Conservation (phyloP, 768 basidiomycete genomes). For the Pholiota molesta region DNA sequence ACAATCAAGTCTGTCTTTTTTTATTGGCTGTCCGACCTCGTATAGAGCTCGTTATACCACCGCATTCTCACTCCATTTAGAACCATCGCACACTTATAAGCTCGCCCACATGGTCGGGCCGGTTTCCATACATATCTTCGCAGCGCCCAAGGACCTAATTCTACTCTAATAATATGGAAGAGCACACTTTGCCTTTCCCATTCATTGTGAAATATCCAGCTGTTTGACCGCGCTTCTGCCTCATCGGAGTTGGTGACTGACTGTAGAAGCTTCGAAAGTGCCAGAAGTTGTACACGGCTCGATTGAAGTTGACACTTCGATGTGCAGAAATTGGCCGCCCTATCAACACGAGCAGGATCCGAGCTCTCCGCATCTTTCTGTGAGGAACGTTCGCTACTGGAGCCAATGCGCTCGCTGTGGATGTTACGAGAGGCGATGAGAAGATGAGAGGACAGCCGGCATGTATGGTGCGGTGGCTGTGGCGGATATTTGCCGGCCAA, state of each 20-base stretch:
- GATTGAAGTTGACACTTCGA: too few relatives aligned
- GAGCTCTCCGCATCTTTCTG: neutral
- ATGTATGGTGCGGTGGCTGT: conserved; percentile 42
- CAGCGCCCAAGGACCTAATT: neutral
- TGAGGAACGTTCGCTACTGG: conserved; percentile 3
- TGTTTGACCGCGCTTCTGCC: neutral
- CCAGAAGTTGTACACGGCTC: too few relatives aligned
- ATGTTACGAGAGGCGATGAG: neutral
- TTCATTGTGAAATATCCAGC: too few relatives aligned
- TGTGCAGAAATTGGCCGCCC: neutral
- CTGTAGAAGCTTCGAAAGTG: neutral
- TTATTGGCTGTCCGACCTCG: neutral
- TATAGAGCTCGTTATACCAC: neutral
- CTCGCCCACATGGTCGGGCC: neutral
- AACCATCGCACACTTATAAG: neutral
- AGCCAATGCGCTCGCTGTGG: neutral
- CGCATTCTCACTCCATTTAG: neutral
- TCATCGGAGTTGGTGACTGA: neutral
- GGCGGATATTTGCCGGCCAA: conserved; percentile 42
- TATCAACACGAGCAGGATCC: neutral
- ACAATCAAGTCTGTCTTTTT: neutral
- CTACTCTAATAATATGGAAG: too few relatives aligned
- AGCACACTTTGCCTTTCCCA: too few relatives aligned
- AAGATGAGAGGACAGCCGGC: neutral
- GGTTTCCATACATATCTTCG: neutral